A percentile compares a stretch with the other conserved stretches of the same genome.
phyloP scores from a whole-genome alignment of 192 early-diverging fungal genomes.

The Chytriomyces sp. region DNA sequence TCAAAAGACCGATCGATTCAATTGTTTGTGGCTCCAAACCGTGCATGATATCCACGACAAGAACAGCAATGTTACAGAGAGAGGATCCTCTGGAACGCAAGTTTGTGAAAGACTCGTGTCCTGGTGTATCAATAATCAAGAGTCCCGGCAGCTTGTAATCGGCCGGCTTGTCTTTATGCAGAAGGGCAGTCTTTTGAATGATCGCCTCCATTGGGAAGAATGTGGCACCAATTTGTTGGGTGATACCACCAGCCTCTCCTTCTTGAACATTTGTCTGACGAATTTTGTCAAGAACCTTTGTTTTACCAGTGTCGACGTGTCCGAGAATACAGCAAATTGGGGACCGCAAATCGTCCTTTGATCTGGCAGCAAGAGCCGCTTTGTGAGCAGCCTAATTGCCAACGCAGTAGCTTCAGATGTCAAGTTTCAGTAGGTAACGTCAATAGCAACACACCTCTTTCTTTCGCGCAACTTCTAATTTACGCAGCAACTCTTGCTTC shows the following conservation, averaged over 20 bases:
- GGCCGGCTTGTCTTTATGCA: conserved; percentile 64
- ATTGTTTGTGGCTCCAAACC: conserved; percentile 98
- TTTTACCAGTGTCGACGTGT: conserved; percentile 96
- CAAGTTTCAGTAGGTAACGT: neutral
- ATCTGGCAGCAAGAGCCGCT: conserved; percentile 67
- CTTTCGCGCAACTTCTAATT: conserved; percentile 80
- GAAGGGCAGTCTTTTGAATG: conserved; percentile 83
- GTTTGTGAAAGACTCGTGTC: conserved; percentile 98
- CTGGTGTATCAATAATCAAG: conserved; percentile 97
- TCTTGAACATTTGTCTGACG: conserved; percentile 99
- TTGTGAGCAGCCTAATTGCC: conserved; percentile 25
- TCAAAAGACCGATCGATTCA: conserved; percentile 90
- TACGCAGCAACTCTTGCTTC: conserved; percentile 65
- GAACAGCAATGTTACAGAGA: conserved; percentile 98
- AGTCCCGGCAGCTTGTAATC: conserved; percentile 91
- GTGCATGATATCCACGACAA: conserved; percentile 99
- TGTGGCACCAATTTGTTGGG: conserved; percentile 99
- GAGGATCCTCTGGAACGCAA: conserved; percentile 93
- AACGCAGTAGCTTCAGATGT: neutral
- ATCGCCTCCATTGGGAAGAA: conserved; percentile 98
- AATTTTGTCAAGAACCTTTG: conserved; percentile 98
- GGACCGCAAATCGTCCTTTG: conserved; percentile 89
- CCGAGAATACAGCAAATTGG: conserved; percentile 99
- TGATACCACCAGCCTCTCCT: conserved; percentile 99
- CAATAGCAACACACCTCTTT: conserved; percentile 48